Base-by-base conservation (phyloP, 2,329 filamentous ascomycete genomes). In the Mycosphaerella sp. region DNA sequence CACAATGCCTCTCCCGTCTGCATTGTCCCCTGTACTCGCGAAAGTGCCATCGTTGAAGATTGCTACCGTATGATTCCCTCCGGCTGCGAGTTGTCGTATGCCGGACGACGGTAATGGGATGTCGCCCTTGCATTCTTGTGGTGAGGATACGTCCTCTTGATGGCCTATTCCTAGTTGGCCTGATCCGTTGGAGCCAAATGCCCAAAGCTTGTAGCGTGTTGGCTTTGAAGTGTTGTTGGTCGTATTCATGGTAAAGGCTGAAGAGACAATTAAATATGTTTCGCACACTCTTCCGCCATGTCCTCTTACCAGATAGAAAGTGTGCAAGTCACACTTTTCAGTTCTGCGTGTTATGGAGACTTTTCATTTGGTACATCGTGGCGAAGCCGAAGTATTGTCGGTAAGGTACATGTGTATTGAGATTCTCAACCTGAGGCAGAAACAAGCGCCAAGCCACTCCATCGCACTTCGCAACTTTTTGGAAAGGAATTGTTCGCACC, bases 51-150 rank as follows among this genome's bases (percentile, higher is more conserved):
- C 67, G 3, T 74, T 66, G n/a, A 79, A 81, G 9, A 90, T 74
- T 8, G 95, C 68, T 3, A 96, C 72, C 0, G 89, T 95, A 69
- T 96, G 92, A 66, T 96, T 96, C 1, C 91, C 91, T 3, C 92
- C 92, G 6, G 88, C 78, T 43, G 67, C 72, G 26, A 85, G 75
- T 11, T 62, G 55, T 32, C 53, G 56, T 29, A 66, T 50, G 36
- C 9, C 26, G 8, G 39, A 32, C 7, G 23, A 14, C 21, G 26
- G 29, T 10, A 23, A 14, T 39, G 40, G 6, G 14, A 31, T 4
- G 40, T 17, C 8, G 9, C 48, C 41, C 41, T 53, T 47, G 26
- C 40, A 40, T 29, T 56, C 43, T 10, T 52, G 57, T 6, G 65
- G 68, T 1, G 64, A 64, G 5, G 72, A 71, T 0, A 71, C 68